Evolutionary conservation across 495 filamentous ascomycete genomes (phyloP).

Genomic region (Hyaloscypha finlandica): DNA sequence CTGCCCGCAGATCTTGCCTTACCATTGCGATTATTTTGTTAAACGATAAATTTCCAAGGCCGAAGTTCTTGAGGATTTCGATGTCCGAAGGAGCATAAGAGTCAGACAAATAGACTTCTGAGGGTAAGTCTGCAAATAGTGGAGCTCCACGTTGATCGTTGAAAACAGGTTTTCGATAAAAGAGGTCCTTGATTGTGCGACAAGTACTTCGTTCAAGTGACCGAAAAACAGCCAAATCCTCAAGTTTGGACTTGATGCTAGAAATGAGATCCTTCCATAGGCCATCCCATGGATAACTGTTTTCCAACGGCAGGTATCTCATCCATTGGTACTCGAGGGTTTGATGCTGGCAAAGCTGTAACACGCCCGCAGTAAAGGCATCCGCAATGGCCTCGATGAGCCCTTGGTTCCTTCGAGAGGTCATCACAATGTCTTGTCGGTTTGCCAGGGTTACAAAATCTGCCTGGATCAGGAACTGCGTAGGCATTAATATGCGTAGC

Average conservation of each 20-base stretch:
- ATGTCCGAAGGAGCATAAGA: conserved; percentile 22
- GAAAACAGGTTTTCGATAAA: conserved; percentile 5
- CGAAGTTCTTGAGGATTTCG: conserved; percentile 16
- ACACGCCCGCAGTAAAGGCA: conserved; percentile 33
- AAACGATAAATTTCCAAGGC: conserved; percentile 14
- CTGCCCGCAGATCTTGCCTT: conserved; percentile 21
- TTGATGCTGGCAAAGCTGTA: conserved; percentile 32
- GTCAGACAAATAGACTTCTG: conserved; percentile 29
- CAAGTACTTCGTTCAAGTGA: conserved; percentile 15
- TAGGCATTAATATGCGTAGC: neutral
- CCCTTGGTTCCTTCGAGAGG: conserved; percentile 27
- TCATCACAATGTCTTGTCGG: conserved; percentile 41
- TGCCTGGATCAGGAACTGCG: conserved; percentile 48
- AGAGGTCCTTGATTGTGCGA: conserved; percentile 20
- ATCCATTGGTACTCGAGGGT: conserved; percentile 34
- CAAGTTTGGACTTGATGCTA: conserved; percentile 14
- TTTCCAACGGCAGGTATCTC: conserved; percentile 30
- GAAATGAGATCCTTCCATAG: conserved; percentile 25
- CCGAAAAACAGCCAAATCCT: conserved; percentile 7
- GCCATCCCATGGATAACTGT: conserved; percentile 21
- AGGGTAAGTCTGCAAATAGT: conserved; percentile 26
- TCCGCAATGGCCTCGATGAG: conserved; percentile 29
- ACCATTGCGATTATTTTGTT: conserved; percentile 20
- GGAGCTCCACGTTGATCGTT: conserved; percentile 27
- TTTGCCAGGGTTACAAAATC: conserved; percentile 49